These are phyloP conservation scores for Geosmithia flava DNA, from an alignment of 2,329 filamentous ascomycete genomes.

Conservation along the genomic window DNA sequence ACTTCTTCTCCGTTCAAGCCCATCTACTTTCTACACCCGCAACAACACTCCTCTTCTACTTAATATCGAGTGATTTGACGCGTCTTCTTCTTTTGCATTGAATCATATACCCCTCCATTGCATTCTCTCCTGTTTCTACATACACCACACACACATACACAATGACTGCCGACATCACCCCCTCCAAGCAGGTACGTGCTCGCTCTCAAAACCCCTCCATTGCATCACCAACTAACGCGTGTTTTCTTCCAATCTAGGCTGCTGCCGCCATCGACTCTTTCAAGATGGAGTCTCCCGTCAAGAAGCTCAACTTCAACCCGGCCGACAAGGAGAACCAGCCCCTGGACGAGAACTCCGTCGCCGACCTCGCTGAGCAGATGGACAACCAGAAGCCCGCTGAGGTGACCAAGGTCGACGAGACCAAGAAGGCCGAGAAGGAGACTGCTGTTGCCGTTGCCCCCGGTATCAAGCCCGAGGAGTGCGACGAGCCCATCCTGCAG, in stretches of 20 bases:
- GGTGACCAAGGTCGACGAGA: constrained; percentile 30
- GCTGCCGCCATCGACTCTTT: constrained; percentile 76
- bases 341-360: constrained; percentile 33
- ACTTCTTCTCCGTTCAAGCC: constrained; percentile 7
- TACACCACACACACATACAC: constrained; percentile 9
- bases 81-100: background rate
- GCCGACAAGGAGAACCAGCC: constrained; percentile 73
- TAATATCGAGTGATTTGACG: background rate
- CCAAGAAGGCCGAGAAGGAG: constrained; percentile 19
- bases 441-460: constrained; percentile 28
- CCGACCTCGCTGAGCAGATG: constrained; percentile 39
- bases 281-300: constrained; percentile 85
- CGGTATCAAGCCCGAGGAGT: constrained; percentile 55
- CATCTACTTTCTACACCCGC: background rate
- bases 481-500: constrained; percentile 79
- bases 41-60: background rate
- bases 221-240: constrained; percentile 16
- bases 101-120: background rate
- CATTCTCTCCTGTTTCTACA: background rate
- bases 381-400: constrained; percentile 45
- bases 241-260: constrained; percentile 41
- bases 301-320: constrained; percentile 71
- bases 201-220: background rate
- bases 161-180: constrained; percentile 66
- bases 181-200: constrained; percentile 43